Base-by-base conservation (phyloP, 768 basidiomycete genomes). In the Serendipita sp. region DNA sequence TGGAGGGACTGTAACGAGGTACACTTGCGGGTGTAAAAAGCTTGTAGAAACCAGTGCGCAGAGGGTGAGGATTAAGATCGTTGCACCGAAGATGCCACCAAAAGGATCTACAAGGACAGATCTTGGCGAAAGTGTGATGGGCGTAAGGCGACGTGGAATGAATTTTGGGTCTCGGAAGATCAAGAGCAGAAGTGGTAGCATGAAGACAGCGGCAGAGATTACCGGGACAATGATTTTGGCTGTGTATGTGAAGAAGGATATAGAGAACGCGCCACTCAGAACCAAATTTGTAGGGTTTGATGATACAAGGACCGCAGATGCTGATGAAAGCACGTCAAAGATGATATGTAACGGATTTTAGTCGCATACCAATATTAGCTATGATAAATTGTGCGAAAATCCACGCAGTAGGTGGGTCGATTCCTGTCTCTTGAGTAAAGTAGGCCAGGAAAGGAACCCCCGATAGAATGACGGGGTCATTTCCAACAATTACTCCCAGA, bases 201-300 rank as follows among this genome's bases (percentile, higher is more conserved):
- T 79, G n/a, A 84, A 54, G 18, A 77, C 71, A 72, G 78, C 85
- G 77, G 75, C 75, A 2, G 81, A 85, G 34, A 94, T 71, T 69
- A 91, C 88, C 0, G 92, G 91, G 11, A 94, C 76, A 58, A 89
- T 85, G 15, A 87, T 83, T 74, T 91, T 91, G 0, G 86, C 88
- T 0, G 88, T 89, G 74, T 88, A 93, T 0, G 83, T 82, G 7
- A 75, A 65, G 82, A 89, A 89, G 58, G 87, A 85, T 52, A 95
- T 79, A 3, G 76, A 71, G 72, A 96, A 92, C 0, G 91, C 90
- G 63, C 90, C 91, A 60, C 90, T 88, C 28, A 96, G 83, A 54
- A 98, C 88, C 23, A 96, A 85, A 70, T 97, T 98, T 0, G 95
- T 98, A 1, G 90, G 91, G 71, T 97, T 98, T 0, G 88, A 88